Base-by-base conservation (phyloP, 495 filamentous ascomycete species). In the Chaetomidium leptoderma region DNA sequence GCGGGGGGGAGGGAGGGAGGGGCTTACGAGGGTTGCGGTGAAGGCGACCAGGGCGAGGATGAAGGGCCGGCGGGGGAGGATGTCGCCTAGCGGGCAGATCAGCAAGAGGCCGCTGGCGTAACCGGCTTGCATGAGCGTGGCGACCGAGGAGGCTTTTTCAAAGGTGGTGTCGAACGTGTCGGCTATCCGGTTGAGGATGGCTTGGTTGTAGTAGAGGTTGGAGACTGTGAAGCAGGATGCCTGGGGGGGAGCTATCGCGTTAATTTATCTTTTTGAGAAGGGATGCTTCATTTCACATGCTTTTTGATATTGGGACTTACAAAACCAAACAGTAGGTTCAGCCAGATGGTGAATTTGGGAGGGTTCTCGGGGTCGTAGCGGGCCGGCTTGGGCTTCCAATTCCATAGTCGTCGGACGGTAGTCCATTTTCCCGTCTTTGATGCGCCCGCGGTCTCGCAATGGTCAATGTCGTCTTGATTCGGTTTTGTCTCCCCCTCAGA, bases 61-160 rank as follows among this genome's bases (percentile, higher is more conserved):
- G 62, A 91, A 89, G 1, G 83, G 80, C 57, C 90, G 74, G 42
- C 90, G 75, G 6, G 77, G 76, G 8, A 95, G 77, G 46, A 92
- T 72, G 65, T 95, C 90, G 0, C 89, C 90, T 16, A 92, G 66
- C 0, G 90, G 90, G 69, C 89, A 91, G 36, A 95, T 70, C 52
- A 92, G 81, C 14, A 92, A 70, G 50, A 95, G 60, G 3, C 90
- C 90, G 2, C 73, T 75, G 6, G 87, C 88, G 72, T 95, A 95
- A 5, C 90, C 90, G 5, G 87, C 87, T 65, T 95, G 90, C 67
- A 86, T 87, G 7, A 90, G 72, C 0, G 90, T 92, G 11, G 90
- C 89, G 44, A 95, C 65, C 35, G 82, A 70, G 5, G 82, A 82
- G 16, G 81, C 75, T 17, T 69, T 67, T 61, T 84, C 81, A 47